phyloP scores from a whole-genome alignment of 2,329 filamentous ascomycete genomes.

The Xylariaceae sp. region DNA sequence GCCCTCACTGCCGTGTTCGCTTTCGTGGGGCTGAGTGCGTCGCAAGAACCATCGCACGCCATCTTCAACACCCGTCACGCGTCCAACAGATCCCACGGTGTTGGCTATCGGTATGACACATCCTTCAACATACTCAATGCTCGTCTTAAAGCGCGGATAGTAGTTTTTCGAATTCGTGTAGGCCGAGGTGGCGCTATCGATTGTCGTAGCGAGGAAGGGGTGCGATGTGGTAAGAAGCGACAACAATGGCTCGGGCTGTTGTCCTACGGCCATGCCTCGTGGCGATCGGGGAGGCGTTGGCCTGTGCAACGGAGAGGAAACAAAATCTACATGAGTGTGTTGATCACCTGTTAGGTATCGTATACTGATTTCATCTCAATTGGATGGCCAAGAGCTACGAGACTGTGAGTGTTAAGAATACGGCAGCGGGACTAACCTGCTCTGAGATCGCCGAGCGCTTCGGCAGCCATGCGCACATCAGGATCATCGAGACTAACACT shows the following conservation, averaged over 20 bases:
- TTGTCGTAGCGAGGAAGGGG: conserved; percentile 77
- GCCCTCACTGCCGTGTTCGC: conserved; percentile 43
- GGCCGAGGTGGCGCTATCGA: conserved; percentile 76
- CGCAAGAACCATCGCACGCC: conserved; percentile 80
- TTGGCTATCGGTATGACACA: conserved; percentile 82
- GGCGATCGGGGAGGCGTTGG: conserved; percentile 39
- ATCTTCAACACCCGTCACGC: conserved; percentile 81
- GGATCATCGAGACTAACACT: conserved; percentile 60
- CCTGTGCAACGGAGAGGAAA: conserved; percentile 55
- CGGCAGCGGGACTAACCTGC: conserved; percentile 50
- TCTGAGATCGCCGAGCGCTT: conserved; percentile 68
- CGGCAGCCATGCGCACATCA: conserved; percentile 64
- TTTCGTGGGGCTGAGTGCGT: conserved; percentile 43
- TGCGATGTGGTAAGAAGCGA: conserved; percentile 84
- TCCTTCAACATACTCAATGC: conserved; percentile 85
- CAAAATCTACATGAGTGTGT: conserved; percentile 49
- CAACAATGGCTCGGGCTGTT: conserved; percentile 71
- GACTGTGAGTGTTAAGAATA: background rate
- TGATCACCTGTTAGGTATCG: conserved; percentile 14
- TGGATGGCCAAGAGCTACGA: background rate
- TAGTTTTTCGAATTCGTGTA: conserved; percentile 88
- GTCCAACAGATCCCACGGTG: conserved; percentile 76
- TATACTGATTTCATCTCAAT: background rate
- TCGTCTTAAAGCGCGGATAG: conserved; percentile 80
- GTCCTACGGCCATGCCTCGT: conserved; percentile 36